Evolutionary conservation across 306 rosid species (phyloP), one percentile per base, ranked within the genome.

Genomic region (Neltuma alba): DNA sequence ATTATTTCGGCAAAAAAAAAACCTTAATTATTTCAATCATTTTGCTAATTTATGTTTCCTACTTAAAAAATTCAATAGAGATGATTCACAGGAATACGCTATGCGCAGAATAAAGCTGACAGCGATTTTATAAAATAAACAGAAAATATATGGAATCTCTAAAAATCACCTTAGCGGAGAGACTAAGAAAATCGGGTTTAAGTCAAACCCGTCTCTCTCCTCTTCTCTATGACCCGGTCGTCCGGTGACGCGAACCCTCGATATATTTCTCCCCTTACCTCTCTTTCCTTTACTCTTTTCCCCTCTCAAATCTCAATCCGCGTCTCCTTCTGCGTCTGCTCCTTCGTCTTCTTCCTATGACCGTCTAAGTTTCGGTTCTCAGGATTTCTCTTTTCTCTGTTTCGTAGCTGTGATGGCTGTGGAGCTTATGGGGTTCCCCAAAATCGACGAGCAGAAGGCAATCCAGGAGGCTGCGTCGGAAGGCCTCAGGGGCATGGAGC

Each of bases 381-480:
- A 42, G 11, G 33, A 3, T 13, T 8, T 11, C 4, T 10, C 31
- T 3, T 7, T 25, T 40, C 14, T 7, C 50, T 52, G 9, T 37
- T 3, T 15, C 3, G 7, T 18, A 9, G 23, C 55, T 30, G 2
- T 18, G 41, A 94, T 94, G 98, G 93, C 96, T 40, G 89, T 94
- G 83, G 97, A 94, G 78, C 87, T 92, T 41, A 82, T 94, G 91
- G 72, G 83, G 9, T 89, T 89, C 72, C 84, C 83, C 1, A 85
- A 91, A 75, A 85, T 91, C 84, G 90, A 91, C 28, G 90, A 88
- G 27, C 96, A 87, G 75, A 89, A 68, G 72, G 93, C 88, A 6
- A 86, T 91, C 27, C 91, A 91, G 33, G 96, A 91, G 61, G 93
- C 96, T 5, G 91, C 96, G 3, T 79, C 92, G 11, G 93, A 91